Conservation (phyloP, 768 basidiomycete species). For the Serendipita vermifera region DNA sequence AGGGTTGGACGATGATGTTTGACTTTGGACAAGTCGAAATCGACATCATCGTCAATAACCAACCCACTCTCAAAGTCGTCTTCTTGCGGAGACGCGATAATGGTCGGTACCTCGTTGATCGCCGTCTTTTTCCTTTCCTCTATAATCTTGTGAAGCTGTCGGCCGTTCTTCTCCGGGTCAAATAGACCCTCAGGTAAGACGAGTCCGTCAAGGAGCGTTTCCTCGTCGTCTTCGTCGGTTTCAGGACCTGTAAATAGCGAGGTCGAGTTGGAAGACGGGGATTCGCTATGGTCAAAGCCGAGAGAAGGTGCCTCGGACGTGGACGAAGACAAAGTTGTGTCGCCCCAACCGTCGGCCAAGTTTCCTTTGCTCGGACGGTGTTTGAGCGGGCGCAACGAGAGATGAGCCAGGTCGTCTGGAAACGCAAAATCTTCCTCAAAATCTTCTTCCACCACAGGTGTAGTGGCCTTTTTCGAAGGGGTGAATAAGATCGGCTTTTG, state of each 20-base stretch:
- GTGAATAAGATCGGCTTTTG: slow-evolving; percentile 22
- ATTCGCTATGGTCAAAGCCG: slow-evolving; percentile 52
- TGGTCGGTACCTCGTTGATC: slow-evolving; percentile 41
- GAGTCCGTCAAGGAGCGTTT: slow-evolving; percentile 63
- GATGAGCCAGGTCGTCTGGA: slow-evolving; percentile 64
- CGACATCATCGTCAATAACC: slow-evolving; percentile 68
- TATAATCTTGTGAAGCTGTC: slow-evolving; percentile 36
- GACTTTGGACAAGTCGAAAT: slow-evolving; percentile 47
- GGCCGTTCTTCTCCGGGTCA: slow-evolving; percentile 45
- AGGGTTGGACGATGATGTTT: neutral
- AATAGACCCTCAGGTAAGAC: slow-evolving; percentile 66
- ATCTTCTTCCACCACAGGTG: slow-evolving; percentile 52
- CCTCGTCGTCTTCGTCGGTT: slow-evolving; percentile 47
- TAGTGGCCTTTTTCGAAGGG: slow-evolving; percentile 24
- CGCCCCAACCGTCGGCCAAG: slow-evolving; percentile 75
- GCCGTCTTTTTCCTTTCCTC: slow-evolving; percentile 41
- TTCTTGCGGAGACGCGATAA: slow-evolving; percentile 46
- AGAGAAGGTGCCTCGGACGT: slow-evolving; percentile 36
- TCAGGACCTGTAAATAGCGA: slow-evolving; percentile 55
- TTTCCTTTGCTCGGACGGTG: slow-evolving; percentile 74
- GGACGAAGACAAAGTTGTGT: slow-evolving; percentile 60
- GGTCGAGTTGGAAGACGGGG: slow-evolving; percentile 57
- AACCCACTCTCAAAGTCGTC: slow-evolving; percentile 81
- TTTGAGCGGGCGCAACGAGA: slow-evolving; percentile 68
- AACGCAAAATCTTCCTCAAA: slow-evolving; percentile 74